Evolutionary conservation across 345 rosid genomes (phyloP).

Genomic region (Populus alba): DNA sequence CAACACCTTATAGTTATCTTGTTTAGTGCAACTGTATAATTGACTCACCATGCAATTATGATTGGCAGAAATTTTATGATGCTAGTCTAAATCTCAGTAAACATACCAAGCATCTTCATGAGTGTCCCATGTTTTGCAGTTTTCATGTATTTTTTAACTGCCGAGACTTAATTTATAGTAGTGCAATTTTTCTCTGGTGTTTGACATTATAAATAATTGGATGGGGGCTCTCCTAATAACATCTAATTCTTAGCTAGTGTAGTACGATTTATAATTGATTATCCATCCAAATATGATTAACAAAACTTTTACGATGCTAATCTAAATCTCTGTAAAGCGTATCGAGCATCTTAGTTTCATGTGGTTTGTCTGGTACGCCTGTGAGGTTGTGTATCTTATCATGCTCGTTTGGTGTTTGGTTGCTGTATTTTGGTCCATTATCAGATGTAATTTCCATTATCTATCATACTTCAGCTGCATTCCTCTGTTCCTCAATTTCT

Average conservation of each 20-base stretch:
- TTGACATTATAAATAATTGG: not conserved
- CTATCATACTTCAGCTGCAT: not conserved
- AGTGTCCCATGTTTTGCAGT: not conserved
- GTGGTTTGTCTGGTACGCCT: conserved; percentile 6
- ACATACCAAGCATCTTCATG: not conserved
- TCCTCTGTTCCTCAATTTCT: not conserved
- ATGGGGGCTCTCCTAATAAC: not conserved
- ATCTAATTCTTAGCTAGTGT: not conserved
- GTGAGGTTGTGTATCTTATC: not conserved
- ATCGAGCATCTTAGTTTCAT: not conserved
- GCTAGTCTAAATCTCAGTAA: not conserved
- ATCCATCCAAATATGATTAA: not conserved
- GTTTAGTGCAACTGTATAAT: too few relatives aligned
- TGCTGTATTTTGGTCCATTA: conserved; percentile 1
- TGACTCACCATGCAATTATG: not conserved
- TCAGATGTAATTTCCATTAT: conserved; percentile 1
- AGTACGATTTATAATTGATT: not conserved
- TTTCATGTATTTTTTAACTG: not conserved
- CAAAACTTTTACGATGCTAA: not conserved
- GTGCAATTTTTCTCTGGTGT: not conserved
- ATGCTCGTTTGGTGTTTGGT: not conserved
- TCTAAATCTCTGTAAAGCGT: not conserved
- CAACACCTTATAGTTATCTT: too few relatives aligned
- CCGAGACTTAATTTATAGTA: not conserved
- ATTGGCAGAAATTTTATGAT: not conserved